A percentile compares a stretch with the other conserved stretches of the same genome.
Evolutionary conservation across 495 filamentous ascomycete genomes (phyloP).

Genomic region (Chaetomium cochliodes): DNA sequence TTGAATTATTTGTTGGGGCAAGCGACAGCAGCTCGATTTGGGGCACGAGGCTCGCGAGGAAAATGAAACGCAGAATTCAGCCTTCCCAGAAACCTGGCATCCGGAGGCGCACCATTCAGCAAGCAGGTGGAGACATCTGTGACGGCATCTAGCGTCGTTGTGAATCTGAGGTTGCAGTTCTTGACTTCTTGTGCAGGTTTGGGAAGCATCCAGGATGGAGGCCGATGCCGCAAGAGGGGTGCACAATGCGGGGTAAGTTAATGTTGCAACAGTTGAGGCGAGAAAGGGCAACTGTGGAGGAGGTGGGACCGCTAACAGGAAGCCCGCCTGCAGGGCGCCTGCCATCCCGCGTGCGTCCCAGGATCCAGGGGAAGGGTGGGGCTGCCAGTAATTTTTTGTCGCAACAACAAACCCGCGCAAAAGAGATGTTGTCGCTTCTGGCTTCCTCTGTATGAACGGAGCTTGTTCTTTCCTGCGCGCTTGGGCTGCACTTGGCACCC

Average conservation of each 20-base stretch:
- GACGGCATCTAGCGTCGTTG: background rate
- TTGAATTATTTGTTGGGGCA: background rate
- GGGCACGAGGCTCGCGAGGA: background rate
- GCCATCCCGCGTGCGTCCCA: background rate
- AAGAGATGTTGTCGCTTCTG: conserved; percentile 16
- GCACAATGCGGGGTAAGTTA: background rate
- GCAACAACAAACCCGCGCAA: conserved; percentile 1
- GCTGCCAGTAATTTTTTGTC: conserved; percentile 20
- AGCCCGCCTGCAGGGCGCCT: conserved; percentile 5
- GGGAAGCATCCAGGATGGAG: conserved; percentile 1
- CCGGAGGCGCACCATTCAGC: background rate
- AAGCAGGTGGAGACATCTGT: background rate
- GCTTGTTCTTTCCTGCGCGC: conserved; percentile 32
- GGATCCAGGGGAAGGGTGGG: conserved; percentile 7
- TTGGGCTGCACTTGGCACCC: conserved; percentile 21
- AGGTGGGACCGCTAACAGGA: background rate
- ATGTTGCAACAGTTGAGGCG: background rate
- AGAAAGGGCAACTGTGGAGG: background rate
- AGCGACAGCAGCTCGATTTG: background rate
- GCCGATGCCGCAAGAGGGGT: conserved; percentile 12
- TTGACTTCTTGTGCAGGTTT: background rate
- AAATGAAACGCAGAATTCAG: background rate
- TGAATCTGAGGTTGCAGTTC: no score
- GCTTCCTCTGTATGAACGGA: conserved; percentile 19
- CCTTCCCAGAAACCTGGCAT: background rate